Conservation (phyloP, 2,329 filamentous ascomycete genomes). For the Colletotrichum noveboracense region DNA sequence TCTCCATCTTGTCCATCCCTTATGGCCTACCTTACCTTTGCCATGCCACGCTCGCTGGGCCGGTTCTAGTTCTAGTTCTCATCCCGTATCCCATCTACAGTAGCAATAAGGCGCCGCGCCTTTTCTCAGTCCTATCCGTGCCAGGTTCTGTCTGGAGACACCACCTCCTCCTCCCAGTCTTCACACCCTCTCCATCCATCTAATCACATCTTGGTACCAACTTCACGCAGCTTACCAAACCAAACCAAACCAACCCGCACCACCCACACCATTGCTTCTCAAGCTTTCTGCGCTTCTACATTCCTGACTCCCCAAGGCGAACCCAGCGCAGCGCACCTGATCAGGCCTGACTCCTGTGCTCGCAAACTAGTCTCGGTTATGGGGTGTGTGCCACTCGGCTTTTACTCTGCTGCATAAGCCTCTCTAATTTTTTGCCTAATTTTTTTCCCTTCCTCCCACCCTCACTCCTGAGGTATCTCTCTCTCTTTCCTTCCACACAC, state of each 20-base stretch:
- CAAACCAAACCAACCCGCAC: not conserved
- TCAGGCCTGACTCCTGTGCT: constrained; percentile 21
- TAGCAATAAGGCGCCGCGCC: not conserved
- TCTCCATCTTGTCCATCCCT: not conserved
- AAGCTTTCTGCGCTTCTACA: constrained; percentile 13
- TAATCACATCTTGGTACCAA: not conserved
- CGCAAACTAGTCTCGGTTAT: constrained; percentile 22
- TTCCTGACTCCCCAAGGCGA: constrained; percentile 12
- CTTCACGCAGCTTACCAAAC: not conserved
- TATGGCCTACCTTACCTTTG: not conserved
- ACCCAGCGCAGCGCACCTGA: constrained; percentile 20
- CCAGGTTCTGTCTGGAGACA: not conserved
- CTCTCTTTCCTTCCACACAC: not conserved
- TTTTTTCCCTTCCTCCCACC: not conserved
- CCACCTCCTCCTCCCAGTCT: not conserved
- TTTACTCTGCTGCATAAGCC: constrained; percentile 20
- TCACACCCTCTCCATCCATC: not conserved
- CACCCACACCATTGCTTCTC: not conserved
- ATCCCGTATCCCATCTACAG: not conserved
- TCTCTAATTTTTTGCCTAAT: not conserved
- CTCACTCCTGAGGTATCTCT: not conserved
- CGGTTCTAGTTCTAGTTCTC: not conserved
- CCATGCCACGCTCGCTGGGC: not conserved
- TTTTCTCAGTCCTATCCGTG: not conserved
- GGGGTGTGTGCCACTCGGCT: constrained; percentile 8